Evolutionary conservation across 805 yeast genomes (phyloP), one percentile per base, ranked within the genome.

Genomic region (Clavispora phyllophila): DNA sequence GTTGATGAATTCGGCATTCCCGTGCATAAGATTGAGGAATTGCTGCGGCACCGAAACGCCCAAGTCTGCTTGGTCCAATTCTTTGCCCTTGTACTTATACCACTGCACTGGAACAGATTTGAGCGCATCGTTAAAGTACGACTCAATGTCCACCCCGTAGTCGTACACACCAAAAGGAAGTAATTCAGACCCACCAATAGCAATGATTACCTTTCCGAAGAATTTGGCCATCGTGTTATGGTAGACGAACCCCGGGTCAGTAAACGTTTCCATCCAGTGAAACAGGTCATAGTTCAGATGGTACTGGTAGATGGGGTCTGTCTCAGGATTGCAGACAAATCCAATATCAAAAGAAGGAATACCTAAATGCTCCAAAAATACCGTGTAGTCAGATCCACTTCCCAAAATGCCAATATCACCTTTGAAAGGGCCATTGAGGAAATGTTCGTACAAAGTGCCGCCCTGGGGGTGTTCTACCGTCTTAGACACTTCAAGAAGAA

Each of bases 271-370:
- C 82, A 84, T 81, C 91, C 91, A 84, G 49, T 78, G 68, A 58
- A 65, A 79, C 0, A 87, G 81, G 60, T 83, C 89, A 55, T 81
- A 84, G 57, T 81, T 79, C 14, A 90, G 82, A 57, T 84, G 91
- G 58, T 84, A 82, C 46, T 82, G 90, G 56, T 84, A 84, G 7
- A 82, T 78, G 0, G 88, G 71, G 39, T 80, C 84, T 10, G 22
- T 23, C 8, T 58, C 65, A 10, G 56, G 53, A 9, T 70, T 65
- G 19, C 55, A 55, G 15, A 54, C 60, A 55, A 82, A 84, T 0
- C 82, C 84, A 37, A 81, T 44, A 76, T 1, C 90, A 24, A 33
- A 41, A 7, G 46, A 43, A 13, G 46, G 46, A 2, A 43, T 33
- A 1, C 46, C 46, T 32, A 43, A 37, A 34, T 43, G 46, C 37